Percentiles rank a stretch among this genome's conserved stretches.
Conservation (phyloP, 208 protist species). For the Trypanosoma cruzi region DNA sequence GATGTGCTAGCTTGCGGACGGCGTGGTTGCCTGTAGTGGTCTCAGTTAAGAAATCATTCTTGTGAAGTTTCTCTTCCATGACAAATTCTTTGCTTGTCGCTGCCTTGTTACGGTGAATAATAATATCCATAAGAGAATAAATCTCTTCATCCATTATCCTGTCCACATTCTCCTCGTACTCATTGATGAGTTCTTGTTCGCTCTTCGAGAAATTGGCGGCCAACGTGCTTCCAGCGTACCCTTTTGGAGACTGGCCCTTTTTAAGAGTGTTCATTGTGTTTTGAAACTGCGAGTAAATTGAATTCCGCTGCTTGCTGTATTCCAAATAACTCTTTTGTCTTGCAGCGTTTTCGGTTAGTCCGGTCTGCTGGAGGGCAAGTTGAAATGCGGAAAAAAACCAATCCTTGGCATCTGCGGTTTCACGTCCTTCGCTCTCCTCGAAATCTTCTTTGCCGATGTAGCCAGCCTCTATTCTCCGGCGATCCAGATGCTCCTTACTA, state of each 20-base stretch:
- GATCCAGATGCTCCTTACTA: slow-evolving; percentile 13
- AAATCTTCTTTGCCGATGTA: neutral
- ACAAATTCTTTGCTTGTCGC: neutral
- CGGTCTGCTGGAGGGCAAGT: neutral
- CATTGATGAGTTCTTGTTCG: neutral
- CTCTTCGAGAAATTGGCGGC: neutral
- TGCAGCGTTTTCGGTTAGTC: neutral
- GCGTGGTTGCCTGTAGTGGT: neutral
- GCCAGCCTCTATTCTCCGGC: neutral
- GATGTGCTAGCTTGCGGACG: neutral
- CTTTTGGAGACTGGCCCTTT: neutral
- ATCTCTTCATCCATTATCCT: slow-evolving; percentile 28
- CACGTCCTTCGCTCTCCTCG: neutral
- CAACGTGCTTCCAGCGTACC: neutral
- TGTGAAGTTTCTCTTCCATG: neutral
- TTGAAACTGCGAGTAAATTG: neutral
- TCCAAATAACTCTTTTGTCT: neutral
- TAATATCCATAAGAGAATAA: slow-evolving; percentile 18
- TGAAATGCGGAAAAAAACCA: neutral
- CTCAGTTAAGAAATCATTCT: neutral
- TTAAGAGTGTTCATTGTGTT: neutral
- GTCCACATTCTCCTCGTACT: slow-evolving; percentile 3
- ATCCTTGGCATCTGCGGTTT: neutral
- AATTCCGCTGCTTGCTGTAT: neutral
- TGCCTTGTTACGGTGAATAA: slow-evolving; percentile 1